A percentile compares a stretch with the other conserved stretches of the same genome.
Conservation (phyloP, 768 basidiomycete species). For the Termitomyces sp. region DNA sequence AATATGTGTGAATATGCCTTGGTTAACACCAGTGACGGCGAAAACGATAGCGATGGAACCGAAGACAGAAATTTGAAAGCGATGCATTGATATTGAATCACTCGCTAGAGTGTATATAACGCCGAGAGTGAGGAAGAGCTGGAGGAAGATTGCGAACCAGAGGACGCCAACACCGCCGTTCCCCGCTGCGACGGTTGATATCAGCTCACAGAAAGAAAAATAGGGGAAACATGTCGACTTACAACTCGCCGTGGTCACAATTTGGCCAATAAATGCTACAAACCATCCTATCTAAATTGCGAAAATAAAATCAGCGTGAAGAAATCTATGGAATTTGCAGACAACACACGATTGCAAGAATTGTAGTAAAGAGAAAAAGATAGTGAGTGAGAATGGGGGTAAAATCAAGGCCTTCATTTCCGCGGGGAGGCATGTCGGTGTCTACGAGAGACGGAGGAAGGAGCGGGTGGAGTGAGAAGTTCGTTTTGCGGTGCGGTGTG, state of each 20-base stretch:
- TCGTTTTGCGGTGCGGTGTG: conserved; percentile 5
- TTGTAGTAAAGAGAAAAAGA: conserved; percentile 83
- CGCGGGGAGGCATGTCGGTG: conserved; percentile 45
- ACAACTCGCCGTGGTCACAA: conserved; percentile 56
- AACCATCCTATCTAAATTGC: conserved; percentile 59
- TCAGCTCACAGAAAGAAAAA: conserved; percentile 9
- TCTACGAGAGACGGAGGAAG: conserved; percentile 3
- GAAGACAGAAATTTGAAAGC: conserved; percentile 86
- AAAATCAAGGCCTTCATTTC: conserved; percentile 71
- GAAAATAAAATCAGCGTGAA: conserved; percentile 29
- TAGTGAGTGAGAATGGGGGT: conserved; percentile 89
- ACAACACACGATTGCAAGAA: conserved; percentile 67
- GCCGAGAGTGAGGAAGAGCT: conserved; percentile 66
- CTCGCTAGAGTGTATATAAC: conserved; percentile 76
- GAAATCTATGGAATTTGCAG: conserved; percentile 1
- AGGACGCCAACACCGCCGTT: conserved; percentile 50
- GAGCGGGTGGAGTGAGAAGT: neutral
- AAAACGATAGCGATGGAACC: conserved; percentile 86
- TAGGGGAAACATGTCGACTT: conserved; percentile 11
- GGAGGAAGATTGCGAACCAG: conserved; percentile 85
- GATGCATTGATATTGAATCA: conserved; percentile 90
- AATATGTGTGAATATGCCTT: conserved; percentile 52
- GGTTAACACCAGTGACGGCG: conserved; percentile 68
- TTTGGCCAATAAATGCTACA: conserved; percentile 73
- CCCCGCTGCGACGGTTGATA: conserved; percentile 25